These are phyloP conservation scores for Oryza australiensis DNA, from an alignment of 176 grass and related monocot genomes.

Conservation along the genomic window DNA sequence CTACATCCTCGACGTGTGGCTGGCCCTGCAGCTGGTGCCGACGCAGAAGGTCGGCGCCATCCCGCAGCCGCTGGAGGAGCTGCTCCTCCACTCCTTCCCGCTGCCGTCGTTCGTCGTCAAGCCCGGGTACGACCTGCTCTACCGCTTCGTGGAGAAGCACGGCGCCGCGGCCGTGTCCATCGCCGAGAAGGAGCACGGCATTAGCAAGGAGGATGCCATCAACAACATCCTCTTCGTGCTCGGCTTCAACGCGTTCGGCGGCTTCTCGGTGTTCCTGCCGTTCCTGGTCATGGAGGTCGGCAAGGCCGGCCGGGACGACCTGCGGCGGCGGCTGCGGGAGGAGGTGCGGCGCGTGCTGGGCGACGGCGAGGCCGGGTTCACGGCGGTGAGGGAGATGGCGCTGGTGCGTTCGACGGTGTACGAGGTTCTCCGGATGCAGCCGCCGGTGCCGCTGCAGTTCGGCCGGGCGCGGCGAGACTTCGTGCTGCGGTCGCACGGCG, in stretches of 20 bases:
- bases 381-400: constrained; percentile 53
- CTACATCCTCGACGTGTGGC: constrained; percentile 67
- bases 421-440: constrained; percentile 75
- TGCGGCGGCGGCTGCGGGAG: constrained; percentile 33
- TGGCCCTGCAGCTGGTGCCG: constrained; percentile 78
- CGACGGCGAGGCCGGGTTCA: constrained; percentile 31
- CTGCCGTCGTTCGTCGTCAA: constrained; percentile 52
- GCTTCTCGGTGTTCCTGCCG: constrained; percentile 75
- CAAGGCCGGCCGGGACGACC: constrained; percentile 19
- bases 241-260: constrained; percentile 85
- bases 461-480: constrained; percentile 69
- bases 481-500: constrained; percentile 59
- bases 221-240: constrained; percentile 94
- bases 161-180: constrained; percentile 41
- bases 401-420: constrained; percentile 72
- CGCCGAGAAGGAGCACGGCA: constrained; percentile 37
- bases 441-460: constrained; percentile 82
- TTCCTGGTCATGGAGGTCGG: constrained; percentile 53
- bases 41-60: constrained; percentile 48
- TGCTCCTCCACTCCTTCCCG: constrained; percentile 81
- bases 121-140: constrained; percentile 60
- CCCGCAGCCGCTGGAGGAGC: constrained; percentile 79
- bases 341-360: constrained; percentile 57
- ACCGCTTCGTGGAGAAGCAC: constrained; percentile 65
- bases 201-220: constrained; percentile 57